Evolutionary conservation across 2,329 filamentous ascomycete species (phyloP).

Genomic region (Shiraia bambusicola): DNA sequence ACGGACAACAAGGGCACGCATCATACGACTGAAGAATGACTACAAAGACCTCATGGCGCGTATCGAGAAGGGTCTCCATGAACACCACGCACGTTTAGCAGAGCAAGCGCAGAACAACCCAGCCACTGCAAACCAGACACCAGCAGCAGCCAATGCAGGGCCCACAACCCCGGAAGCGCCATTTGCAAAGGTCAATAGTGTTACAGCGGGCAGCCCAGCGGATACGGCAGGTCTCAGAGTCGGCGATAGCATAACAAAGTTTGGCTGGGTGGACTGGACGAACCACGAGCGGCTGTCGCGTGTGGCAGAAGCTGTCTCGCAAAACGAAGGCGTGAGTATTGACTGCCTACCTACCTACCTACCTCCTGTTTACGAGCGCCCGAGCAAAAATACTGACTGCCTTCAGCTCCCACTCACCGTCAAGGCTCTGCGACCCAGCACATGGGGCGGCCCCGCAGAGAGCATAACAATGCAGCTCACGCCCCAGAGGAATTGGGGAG

Average conservation of each 20-base stretch:
- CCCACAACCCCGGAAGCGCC: conserved; percentile 56
- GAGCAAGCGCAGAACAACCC: conserved; percentile 49
- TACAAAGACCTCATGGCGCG: conserved; percentile 84
- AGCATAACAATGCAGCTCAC: conserved; percentile 71
- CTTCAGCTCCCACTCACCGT: conserved; percentile 69
- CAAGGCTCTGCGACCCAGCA: conserved; percentile 57
- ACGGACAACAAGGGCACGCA: conserved; percentile 86
- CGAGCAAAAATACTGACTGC: conserved; percentile 24
- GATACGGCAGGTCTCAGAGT: conserved; percentile 75
- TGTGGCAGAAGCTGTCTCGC: conserved; percentile 86
- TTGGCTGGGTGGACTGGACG: conserved; percentile 78
- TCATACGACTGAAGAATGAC: conserved; percentile 88
- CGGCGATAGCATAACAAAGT: conserved; percentile 79
- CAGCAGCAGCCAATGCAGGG: conserved; percentile 25
- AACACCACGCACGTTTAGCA: conserved; percentile 74
- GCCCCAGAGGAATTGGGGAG: conserved; percentile 83
- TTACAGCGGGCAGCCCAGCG: conserved; percentile 77
- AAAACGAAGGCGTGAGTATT: conserved; percentile 79
- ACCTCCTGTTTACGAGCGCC: conserved; percentile 6
- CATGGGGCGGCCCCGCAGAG: conserved; percentile 36
- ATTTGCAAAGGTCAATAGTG: conserved; percentile 88
- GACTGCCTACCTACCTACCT: conserved; percentile 13
- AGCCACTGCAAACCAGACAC: conserved; percentile 20
- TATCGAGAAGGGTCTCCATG: conserved; percentile 84
- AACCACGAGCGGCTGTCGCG: conserved; percentile 86